Evolutionary conservation across 176 grass and related monocot genomes (phyloP), one percentile per base, ranked within the genome.

Genomic region (Carex pumila): DNA sequence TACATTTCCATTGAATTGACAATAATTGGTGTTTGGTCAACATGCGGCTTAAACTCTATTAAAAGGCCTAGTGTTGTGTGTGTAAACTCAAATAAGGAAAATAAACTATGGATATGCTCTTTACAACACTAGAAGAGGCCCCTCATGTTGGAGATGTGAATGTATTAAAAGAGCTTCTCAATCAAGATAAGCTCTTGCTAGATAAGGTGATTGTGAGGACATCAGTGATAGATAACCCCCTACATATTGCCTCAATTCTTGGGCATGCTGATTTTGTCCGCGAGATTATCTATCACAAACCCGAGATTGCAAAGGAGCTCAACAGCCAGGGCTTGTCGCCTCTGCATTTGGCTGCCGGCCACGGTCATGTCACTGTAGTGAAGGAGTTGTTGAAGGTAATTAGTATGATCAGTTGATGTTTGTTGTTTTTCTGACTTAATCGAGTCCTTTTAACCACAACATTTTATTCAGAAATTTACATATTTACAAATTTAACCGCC

Each of bases 101-200:
- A 79, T 12, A 59, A 13, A 55, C 39, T 59, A 79, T 79, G 47
- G 21, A 59, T 13, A 55, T 19, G 56, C 25, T 79, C 10, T 56
- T 59, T 19, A 57, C 75, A 53, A 61, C 54, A 65, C 73, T 79
- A 3, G 58, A 78, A 60, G 84, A 65, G 21, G 84, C 84, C 12
- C 15, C 69, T 45, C 17, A 62, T n/a, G 37, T 13, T 12, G 84
- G 84, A 52, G 69, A 85, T 76, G 21, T 85, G 36, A 68, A 53
- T 31, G 39, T 2, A 43, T n/a, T 85, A 5, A 53, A 56, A 10
- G 54, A 77, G 7, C 34, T 86, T n/a, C 56, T 86, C 12, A 1
- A 79, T 36, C 34, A 79, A 18, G 84, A 86, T 66, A 72, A 50
- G 18, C 72, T 86, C 36, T 79, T 86, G 21, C 61, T 86, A 2